phyloP scores from a whole-genome alignment of 2,329 filamentous ascomycete genomes.

The Metarhizium sp. region DNA sequence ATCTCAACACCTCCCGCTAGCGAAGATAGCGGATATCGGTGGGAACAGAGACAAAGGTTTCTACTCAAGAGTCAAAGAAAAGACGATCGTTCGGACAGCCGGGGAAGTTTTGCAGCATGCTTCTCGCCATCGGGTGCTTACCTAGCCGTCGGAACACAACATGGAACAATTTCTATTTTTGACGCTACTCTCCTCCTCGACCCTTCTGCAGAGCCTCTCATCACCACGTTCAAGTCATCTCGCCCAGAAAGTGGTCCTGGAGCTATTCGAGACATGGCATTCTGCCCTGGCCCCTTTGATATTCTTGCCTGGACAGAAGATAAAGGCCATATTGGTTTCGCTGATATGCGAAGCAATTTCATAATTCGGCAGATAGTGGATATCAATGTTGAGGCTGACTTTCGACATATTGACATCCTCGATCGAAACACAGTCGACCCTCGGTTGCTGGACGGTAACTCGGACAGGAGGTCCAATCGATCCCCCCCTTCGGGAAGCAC shows the following conservation, averaged over 20 bases:
- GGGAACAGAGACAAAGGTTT: conserved; percentile 42
- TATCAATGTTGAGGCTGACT: conserved; percentile 48
- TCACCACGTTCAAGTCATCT: conserved; percentile 71
- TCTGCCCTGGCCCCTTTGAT: conserved; percentile 83
- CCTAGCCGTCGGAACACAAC: conserved; percentile 70
- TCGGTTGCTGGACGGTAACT: conserved; percentile 37
- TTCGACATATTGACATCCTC: conserved; percentile 46
- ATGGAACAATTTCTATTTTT: conserved; percentile 70
- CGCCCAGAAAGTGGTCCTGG: conserved; percentile 61
- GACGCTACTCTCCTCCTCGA: conserved; percentile 42
- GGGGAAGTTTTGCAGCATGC: conserved; percentile 68
- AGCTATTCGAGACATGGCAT: conserved; percentile 83
- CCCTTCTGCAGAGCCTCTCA: conserved; percentile 46
- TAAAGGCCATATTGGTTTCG: conserved; percentile 63
- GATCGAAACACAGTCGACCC: conserved; percentile 47
- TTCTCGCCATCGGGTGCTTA: conserved; percentile 65
- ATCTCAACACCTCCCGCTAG: conserved; percentile 12
- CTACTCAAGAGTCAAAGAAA: conserved; percentile 49
- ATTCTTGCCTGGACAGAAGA: conserved; percentile 92
- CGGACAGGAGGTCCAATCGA: conserved; percentile 26
- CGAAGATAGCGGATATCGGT: conserved; percentile 30
- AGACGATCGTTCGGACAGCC: conserved; percentile 43
- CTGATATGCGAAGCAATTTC: conserved; percentile 61
- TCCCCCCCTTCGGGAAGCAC: conserved; percentile 4
- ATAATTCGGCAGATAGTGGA: conserved; percentile 58